Base-by-base conservation (phyloP, 78 protist species). In the Pelomyxa schiedti region DNA sequence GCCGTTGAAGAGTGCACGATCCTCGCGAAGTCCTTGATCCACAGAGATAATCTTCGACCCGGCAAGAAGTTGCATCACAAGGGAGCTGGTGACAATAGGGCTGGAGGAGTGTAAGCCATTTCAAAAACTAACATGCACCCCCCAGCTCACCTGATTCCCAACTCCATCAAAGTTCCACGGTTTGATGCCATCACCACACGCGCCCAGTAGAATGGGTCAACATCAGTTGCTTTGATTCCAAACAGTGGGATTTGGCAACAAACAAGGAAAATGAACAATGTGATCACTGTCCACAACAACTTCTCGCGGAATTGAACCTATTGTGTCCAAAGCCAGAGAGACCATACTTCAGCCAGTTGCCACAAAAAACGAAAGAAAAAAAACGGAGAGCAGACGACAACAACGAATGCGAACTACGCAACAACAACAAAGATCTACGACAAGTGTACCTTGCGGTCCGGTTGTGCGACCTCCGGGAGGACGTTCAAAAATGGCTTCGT, bases 91-190 rank as follows among this genome's bases (percentile, higher is more conserved):
- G 52, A 98, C 94, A 38, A 98, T 92, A 29, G 99, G 99, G 26
- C 93, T n/a, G n/a, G n/a, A n/a, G n/a, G n/a, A n/a, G n/a, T n/a
- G n/a, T n/a, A n/a, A n/a, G n/a, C n/a, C n/a, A n/a, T n/a, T n/a
- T n/a, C n/a, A n/a, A n/a, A n/a, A n/a, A n/a, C n/a, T n/a, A n/a
- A n/a, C n/a, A n/a, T n/a, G n/a, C n/a, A n/a, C n/a, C n/a, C n/a
- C n/a, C n/a, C n/a, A n/a, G n/a, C n/a, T n/a, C n/a, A n/a, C n/a
- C n/a, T 77, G 77, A 97, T 96, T 42, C 99, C 99, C 35, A 98
- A 90, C 87, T 98, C 99, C 99, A 98, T 97, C 37, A 98, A 88
- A 8, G 99, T 96, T 41, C 99, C 99, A 8, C 98, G 84, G 94
- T 96, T 97, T 24, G 99, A 95, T 37, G 99, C 99, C 66, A 97